Percentiles rank a stretch among this genome's conserved stretches.
These are phyloP conservation scores for Phytopythium boreale DNA, from an alignment of 352 stramenopile genomes.

Conservation along the genomic window DNA sequence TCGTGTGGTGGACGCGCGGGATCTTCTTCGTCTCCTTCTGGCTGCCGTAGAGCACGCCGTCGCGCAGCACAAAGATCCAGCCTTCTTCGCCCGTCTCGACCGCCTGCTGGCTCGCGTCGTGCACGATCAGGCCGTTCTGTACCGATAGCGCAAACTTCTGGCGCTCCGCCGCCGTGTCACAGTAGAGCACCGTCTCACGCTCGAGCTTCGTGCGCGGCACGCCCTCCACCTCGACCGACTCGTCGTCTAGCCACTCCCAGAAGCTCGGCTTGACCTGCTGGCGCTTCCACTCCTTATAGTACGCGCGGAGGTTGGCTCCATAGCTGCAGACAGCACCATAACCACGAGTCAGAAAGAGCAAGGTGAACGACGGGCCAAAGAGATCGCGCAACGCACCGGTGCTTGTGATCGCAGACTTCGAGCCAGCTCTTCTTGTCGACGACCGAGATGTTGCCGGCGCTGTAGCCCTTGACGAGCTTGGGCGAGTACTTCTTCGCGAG, in stretches of 20 bases:
- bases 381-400: slow-evolving; percentile 41
- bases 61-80: slow-evolving; percentile 97
- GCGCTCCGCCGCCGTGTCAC: slow-evolving; percentile 85
- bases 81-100: slow-evolving; percentile 91
- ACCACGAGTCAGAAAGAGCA: not conserved
- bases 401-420: slow-evolving; percentile 86
- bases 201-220: slow-evolving; percentile 92
- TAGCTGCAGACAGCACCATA: slow-evolving; percentile 57
- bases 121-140: slow-evolving; percentile 60
- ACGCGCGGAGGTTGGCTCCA: slow-evolving; percentile 95
- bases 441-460: slow-evolving; percentile 86
- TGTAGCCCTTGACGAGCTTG: slow-evolving; percentile 88
- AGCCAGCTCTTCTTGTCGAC: slow-evolving; percentile 91
- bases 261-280: slow-evolving; percentile 73
- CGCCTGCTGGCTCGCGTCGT: slow-evolving; percentile 59
- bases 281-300: slow-evolving; percentile 97
- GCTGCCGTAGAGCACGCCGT: slow-evolving; percentile 92
- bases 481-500: slow-evolving; percentile 87
- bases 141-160: slow-evolving; percentile 88
- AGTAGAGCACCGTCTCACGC: slow-evolving; percentile 94
- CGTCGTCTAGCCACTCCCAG: slow-evolving; percentile 88
- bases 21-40: slow-evolving; percentile 94
- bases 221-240: slow-evolving; percentile 82
- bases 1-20: slow-evolving; percentile 96
- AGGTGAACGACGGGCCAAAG: slow-evolving; percentile 1